A percentile compares a stretch with the other conserved stretches of the same genome.
Evolutionary conservation across 1,139 yeast genomes (phyloP).

Genomic region (Zygoascus sp.): DNA sequence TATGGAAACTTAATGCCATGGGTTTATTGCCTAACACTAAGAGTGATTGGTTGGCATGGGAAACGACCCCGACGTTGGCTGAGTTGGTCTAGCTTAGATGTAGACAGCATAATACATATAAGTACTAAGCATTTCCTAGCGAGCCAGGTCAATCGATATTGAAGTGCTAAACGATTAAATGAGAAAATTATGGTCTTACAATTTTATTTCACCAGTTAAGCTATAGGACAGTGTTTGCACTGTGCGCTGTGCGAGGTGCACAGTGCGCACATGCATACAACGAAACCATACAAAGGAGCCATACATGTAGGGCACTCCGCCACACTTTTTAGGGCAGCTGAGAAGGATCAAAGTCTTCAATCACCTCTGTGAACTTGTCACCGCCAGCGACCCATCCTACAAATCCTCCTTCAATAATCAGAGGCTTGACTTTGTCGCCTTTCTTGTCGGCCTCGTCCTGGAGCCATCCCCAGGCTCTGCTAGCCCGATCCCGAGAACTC

Average conservation of each 20-base stretch:
- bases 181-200: too few species aligned
- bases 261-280: too few species aligned
- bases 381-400: slow-evolving; percentile 26
- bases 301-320: too few species aligned
- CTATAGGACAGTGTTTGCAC: too few species aligned
- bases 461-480: slow-evolving; percentile 26
- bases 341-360: slow-evolving; percentile 24
- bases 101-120: not conserved
- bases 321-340: slow-evolving; percentile 13
- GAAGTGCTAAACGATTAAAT: too few species aligned
- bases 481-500: slow-evolving; percentile 26
- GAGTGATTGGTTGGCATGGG: slow-evolving; percentile 94
- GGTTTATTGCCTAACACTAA: slow-evolving; percentile 83
- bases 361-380: slow-evolving; percentile 20
- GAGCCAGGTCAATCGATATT: too few species aligned
- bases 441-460: slow-evolving; percentile 21
- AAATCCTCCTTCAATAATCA: slow-evolving; percentile 26
- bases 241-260: too few species aligned
- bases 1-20: slow-evolving; percentile 82
- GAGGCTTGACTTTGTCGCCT: slow-evolving; percentile 18
- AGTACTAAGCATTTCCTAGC: not conserved
- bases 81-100: slow-evolving; percentile 1
- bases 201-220: too few species aligned
- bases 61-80: slow-evolving; percentile 38
- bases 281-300: too few species aligned